Percentiles rank a stretch among this genome's conserved stretches.
phyloP scores from a whole-genome alignment of 1,139 yeast genomes.

The Scheffersomyces quercinus region DNA sequence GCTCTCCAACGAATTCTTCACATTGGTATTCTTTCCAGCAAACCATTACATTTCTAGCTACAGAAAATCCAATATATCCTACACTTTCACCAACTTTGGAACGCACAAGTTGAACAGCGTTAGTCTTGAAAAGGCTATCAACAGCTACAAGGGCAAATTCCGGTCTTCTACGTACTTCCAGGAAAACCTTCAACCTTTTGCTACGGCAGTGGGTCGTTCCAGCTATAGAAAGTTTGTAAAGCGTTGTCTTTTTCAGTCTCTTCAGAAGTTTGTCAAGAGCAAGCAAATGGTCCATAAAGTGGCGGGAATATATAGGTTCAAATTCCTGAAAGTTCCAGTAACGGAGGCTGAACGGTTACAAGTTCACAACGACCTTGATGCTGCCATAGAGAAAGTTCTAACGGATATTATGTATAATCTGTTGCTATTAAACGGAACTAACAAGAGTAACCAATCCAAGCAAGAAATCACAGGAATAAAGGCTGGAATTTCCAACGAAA shows the following conservation, averaged over 20 bases:
- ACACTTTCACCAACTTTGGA: slow-evolving; percentile 32
- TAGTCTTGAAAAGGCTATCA: slow-evolving; percentile 21
- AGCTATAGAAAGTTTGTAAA: slow-evolving; percentile 29
- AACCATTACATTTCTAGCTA: slow-evolving; percentile 26
- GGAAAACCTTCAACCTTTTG: slow-evolving; percentile 28
- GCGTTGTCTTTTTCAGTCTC: slow-evolving; percentile 20
- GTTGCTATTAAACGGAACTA: slow-evolving; percentile 59
- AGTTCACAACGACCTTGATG: slow-evolving; percentile 28
- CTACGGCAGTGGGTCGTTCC: slow-evolving; percentile 36
- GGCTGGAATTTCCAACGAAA: slow-evolving; percentile 60
- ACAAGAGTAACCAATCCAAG: slow-evolving; percentile 69
- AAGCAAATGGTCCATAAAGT: slow-evolving; percentile 17
- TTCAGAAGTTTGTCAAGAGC: slow-evolving; percentile 14
- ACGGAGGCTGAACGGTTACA: slow-evolving; percentile 25
- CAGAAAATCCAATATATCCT: slow-evolving; percentile 43
- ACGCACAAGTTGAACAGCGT: slow-evolving; percentile 30
- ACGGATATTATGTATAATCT: slow-evolving; percentile 29
- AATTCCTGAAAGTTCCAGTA: slow-evolving; percentile 12
- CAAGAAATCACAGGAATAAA: slow-evolving; percentile 63
- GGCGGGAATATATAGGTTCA: slow-evolving; percentile 27
- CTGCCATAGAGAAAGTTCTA: slow-evolving; percentile 29
- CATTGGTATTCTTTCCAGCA: slow-evolving; percentile 25
- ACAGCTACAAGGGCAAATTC: slow-evolving; percentile 30
- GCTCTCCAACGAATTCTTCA: slow-evolving; percentile 21
- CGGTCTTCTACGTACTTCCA: slow-evolving; percentile 22